Percentiles rank a stretch among this genome's conserved stretches.
Evolutionary conservation across 2,329 filamentous ascomycete species (phyloP).

Genomic region (Aspergillus ochraceus): DNA sequence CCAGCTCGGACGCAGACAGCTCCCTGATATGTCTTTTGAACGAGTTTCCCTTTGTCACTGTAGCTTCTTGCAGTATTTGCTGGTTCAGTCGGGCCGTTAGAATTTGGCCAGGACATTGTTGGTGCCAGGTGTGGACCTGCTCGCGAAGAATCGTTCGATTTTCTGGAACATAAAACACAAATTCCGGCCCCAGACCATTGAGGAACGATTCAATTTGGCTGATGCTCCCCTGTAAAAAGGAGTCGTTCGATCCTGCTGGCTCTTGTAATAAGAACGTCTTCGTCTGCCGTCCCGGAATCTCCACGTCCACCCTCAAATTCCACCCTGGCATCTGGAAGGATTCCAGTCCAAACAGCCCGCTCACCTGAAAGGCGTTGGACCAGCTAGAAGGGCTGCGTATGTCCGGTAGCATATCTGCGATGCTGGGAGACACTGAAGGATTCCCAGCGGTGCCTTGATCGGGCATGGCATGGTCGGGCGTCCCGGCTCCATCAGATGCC

Average conservation of each 20-base stretch:
- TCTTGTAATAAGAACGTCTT: not conserved
- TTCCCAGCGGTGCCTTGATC: not conserved
- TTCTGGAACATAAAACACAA: not conserved
- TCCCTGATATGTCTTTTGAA: not conserved
- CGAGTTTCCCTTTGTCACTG: not conserved
- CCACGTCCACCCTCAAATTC: not conserved
- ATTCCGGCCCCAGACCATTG: not conserved
- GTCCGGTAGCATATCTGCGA: not conserved
- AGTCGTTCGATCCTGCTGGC: not conserved
- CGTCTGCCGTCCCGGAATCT: not conserved
- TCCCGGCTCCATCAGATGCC: not conserved
- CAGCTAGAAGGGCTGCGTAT: not conserved
- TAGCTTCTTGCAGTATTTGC: not conserved
- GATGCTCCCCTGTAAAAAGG: not conserved
- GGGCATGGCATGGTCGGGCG: not conserved
- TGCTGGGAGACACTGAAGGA: not conserved
- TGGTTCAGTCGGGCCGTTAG: not conserved
- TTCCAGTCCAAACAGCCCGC: not conserved
- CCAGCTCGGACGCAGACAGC: not conserved
- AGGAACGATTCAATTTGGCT: not conserved
- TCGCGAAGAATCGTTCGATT: not conserved
- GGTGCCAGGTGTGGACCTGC: not conserved
- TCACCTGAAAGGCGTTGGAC: not conserved
- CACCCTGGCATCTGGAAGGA: not conserved
- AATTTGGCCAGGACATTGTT: not conserved